Evolutionary conservation across 441 rosid genomes (phyloP).

Genomic region (Populus hybrid): DNA sequence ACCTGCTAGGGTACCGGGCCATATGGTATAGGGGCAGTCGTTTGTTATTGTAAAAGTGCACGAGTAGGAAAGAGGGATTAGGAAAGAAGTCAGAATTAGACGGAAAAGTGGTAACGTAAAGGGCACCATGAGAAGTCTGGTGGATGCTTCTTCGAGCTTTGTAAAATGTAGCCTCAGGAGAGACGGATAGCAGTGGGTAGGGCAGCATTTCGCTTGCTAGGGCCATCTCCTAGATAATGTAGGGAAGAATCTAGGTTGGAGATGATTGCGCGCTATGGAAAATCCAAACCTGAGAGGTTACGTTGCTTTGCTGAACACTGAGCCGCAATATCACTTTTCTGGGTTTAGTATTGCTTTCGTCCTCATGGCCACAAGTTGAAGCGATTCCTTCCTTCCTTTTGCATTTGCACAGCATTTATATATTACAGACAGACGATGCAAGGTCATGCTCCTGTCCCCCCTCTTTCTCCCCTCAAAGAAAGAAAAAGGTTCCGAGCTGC

Average conservation of each 20-base stretch:
- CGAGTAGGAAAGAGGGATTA: conserved; percentile 37
- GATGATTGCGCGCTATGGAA: conserved; percentile 1
- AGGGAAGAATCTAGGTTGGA: conserved; percentile 25
- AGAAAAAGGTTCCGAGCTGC: too few relatives aligned
- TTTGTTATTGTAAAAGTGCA: conserved; percentile 56
- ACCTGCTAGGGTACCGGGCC: conserved; percentile 82
- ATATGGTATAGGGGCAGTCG: conserved; percentile 68
- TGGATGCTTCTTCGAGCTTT: neutral
- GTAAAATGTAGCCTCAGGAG: neutral
- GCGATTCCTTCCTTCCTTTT: conserved; percentile 60
- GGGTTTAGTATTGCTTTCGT: conserved; percentile 54
- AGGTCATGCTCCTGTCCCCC: neutral
- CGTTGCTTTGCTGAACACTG: conserved; percentile 40
- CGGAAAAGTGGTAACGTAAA: conserved; percentile 15
- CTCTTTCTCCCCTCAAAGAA: neutral
- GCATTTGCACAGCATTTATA: conserved; percentile 19
- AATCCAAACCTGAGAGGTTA: conserved; percentile 29
- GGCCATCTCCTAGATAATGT: conserved; percentile 21
- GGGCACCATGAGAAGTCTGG: conserved; percentile 17
- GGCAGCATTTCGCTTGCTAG: neutral
- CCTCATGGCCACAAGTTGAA: conserved; percentile 38
- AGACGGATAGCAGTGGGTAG: neutral
- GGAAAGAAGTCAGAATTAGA: conserved; percentile 27
- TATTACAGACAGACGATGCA: neutral
- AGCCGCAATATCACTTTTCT: conserved; percentile 47